Base-by-base conservation (phyloP, 2,329 filamentous ascomycete genomes). In the Fusarium protoensiforme region DNA sequence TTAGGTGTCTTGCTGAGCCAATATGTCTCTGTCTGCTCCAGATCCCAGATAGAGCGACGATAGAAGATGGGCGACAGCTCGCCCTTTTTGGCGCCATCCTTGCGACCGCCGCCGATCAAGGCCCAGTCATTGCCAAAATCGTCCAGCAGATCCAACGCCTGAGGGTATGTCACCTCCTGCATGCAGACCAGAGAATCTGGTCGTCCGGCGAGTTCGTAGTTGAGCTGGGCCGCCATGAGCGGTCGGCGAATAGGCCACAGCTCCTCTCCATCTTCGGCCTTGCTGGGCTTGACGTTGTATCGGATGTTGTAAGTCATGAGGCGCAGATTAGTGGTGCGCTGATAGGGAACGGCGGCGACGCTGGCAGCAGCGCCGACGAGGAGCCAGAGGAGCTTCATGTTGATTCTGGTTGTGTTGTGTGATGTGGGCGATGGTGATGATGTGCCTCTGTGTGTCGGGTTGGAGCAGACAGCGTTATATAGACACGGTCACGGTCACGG, bases 41-140 rank as follows among this genome's bases (percentile, higher is more conserved):
- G 81, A 10, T 84, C 77, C 88, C 89, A 92, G 10, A 86, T 75
- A 74, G 74, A 85, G 79, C 87, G 68, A 22, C 72, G 87, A 79
- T 92, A 94, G 73, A 94, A 84, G 71, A 94, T 91, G 3, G 92
- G 91, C 2, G 88, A 90, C 80, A 92, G 93, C 81, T 94, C 92
- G 53, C 92, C 92, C 2, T 83, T 83, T 31, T 85, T 75, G 35
- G 84, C 83, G 24, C 92, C 92, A 78, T 91, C 88, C 54, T 90
- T 86, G 24, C 90, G 85, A 13, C 88, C 89, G 4, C 90, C 85
- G 14, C 90, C 90, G 60, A 91, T 83, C 69, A 86, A 85, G 6
- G 81, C 74, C 89, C 89, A 91, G 38, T 67, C 71, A 4, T 74
- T 84, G 4, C 89, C 81, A 6, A 80, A 65, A 38, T 68, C 76